Base-by-base conservation (phyloP, 1,139 yeast species). In the Geotrichum reessii region DNA sequence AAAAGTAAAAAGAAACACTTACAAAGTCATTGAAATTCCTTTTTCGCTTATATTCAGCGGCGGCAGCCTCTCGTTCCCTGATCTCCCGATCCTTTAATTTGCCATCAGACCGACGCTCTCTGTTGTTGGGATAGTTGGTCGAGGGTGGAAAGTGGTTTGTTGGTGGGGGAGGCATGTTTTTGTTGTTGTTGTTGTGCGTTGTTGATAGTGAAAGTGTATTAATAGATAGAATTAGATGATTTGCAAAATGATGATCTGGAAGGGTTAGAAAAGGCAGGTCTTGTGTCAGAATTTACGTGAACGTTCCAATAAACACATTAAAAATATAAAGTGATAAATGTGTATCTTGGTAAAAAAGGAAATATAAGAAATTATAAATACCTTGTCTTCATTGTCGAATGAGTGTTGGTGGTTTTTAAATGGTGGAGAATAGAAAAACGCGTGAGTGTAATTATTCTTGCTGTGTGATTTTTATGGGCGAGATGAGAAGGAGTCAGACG, bases 1-100 rank as follows among this genome's bases (percentile, higher is more conserved):
- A 25, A 17, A 22, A 37, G 19, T n/a, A n/a, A 17, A n/a, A 37
- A 14, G n/a, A 37, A 37, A n/a, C 6, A 57, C 59, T 44, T 53
- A 57, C 59, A 25, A 53, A 53, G 52, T 57, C 54, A 40, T n/a
- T 33, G 24, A 37, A 50, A 22, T 66, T 65, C 47, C 69, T 61
- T 21, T 70, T 61, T 31, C 71, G 64, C 56, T 69, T 69, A 58
- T 69, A 69, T 53, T 69, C 60, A 8, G 60, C 60, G 12, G 60
- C 60, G 27, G 57, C 60, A 2, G 54, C 57, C 28, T 57, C 59
- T n/a, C 59, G 54, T 47, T 57, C 59, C 24, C 59, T 28, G 9
- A 53, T 57, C 12, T 57, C 57, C 12, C 57, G 54, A 22, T 57
- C 59, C 21, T 53, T 53, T 25, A 24, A 37, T 17, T 52, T 21